Conservation (phyloP, 768 basidiomycete genomes). For the Udeniomyces megalosporus region DNA sequence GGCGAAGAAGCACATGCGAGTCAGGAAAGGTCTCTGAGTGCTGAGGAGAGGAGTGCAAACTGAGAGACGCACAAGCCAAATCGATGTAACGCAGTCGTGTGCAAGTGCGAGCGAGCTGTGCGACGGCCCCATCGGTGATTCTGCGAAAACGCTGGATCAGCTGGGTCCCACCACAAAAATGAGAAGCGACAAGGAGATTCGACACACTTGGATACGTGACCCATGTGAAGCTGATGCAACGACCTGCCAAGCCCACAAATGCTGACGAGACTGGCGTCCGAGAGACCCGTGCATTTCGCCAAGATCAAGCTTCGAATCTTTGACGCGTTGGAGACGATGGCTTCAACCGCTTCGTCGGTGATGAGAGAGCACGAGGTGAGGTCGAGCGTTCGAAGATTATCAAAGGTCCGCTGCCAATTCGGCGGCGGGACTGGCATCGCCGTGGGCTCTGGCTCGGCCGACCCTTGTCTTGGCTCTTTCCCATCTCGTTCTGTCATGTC, state of each 20-base stretch:
- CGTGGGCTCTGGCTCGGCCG: background rate
- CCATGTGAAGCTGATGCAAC: conserved; percentile 86
- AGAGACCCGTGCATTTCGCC: conserved; percentile 64
- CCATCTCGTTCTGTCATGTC: background rate
- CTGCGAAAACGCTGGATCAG: too few relatives aligned
- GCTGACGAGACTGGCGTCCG: conserved; percentile 64
- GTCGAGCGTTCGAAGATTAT: conserved; percentile 83
- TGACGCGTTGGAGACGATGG: conserved; percentile 61
- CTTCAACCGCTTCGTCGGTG: conserved; percentile 67
- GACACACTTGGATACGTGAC: conserved; percentile 48
- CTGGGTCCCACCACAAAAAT: too few relatives aligned
- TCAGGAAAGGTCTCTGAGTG: background rate
- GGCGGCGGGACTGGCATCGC: conserved; percentile 1
- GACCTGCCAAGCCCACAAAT: conserved; percentile 80
- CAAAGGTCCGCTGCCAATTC: conserved; percentile 33
- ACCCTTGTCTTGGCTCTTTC: background rate
- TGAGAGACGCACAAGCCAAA: conserved; percentile 60
- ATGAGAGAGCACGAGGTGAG: conserved; percentile 67
- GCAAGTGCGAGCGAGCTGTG: conserved; percentile 65
- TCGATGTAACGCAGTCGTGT: conserved; percentile 87
- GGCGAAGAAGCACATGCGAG: background rate
- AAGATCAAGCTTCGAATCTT: conserved; percentile 73
- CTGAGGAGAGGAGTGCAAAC: background rate
- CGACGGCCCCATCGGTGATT: conserved; percentile 80
- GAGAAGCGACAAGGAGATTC: background rate